phyloP scores from a whole-genome alignment of 1,284 basidiomycete genomes.

The Apiotrichum gracile region DNA sequence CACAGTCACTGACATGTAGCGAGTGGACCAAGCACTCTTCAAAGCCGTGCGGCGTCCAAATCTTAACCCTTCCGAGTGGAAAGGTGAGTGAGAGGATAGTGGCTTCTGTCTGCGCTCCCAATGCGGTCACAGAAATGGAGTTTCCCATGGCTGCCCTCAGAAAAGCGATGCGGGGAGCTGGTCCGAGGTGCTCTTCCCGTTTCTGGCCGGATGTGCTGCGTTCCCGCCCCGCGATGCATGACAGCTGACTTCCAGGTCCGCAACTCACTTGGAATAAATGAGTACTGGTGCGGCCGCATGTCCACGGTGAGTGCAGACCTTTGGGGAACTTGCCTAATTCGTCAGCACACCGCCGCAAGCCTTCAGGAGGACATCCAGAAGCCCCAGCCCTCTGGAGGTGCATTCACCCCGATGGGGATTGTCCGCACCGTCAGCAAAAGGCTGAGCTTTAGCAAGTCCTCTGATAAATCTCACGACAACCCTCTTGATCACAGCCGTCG shows the following conservation, averaged over 20 bases:
- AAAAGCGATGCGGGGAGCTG: too few species aligned
- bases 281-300: constrained; percentile 35
- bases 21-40: constrained; percentile 27
- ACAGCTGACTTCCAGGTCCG: constrained; percentile 19
- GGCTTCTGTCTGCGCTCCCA: not conserved
- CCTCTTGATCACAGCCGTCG: too few species aligned
- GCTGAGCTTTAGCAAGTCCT: not conserved
- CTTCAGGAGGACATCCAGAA: not conserved
- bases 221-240: not conserved
- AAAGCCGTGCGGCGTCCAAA: constrained; percentile 24
- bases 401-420: not conserved
- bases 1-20: constrained; percentile 18
- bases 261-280: constrained; percentile 26
- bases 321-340: not conserved
- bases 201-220: not conserved
- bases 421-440: constrained; percentile 2
- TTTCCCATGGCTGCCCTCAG: too few species aligned
- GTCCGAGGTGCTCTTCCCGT: too few species aligned
- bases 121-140: too few species aligned
- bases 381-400: not conserved
- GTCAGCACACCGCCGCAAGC: constrained; percentile 3
- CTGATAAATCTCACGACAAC: too few species aligned
- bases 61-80: constrained; percentile 20
- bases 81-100: not conserved
- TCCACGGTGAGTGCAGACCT: not conserved